Evolutionary conservation across 2,329 filamentous ascomycete species (phyloP), one percentile per base, ranked within the genome.

Genomic region (Xylariaceae sp.): DNA sequence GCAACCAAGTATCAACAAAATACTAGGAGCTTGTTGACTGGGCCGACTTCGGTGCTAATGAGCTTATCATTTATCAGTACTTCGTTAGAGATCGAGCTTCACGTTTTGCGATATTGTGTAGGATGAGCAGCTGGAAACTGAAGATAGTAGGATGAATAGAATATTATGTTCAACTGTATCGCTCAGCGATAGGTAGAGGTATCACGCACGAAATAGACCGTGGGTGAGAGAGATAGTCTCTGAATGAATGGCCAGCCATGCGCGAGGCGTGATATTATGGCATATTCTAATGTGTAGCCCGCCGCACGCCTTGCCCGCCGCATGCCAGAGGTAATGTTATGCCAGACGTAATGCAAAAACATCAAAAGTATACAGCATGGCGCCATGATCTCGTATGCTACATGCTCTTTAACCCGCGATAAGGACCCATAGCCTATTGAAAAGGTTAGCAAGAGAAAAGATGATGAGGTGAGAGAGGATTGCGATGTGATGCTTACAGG

Each of bases 371-470:
- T 66, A 68, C 54, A 66, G 51, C 54, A 51, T 60, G 53, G 47
- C 54, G 56, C 54, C 50, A 44, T 55, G 50, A 34, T 51, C 13
- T 58, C 15, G 48, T 51, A 52, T 52, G 17, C 48, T 48, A 18
- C 11, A 18, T 48, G 37, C 37, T 55, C 17, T 60, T 53, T 67
- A 84, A 55, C 82, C 82, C 53, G 82, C 81, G 63, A 89, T 84
- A 66, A 89, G 78, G 53, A 89, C 86, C 86, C 86, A 89, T 61
- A 89, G 78, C 54, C 81, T 80, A 69, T 15, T 30, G 4, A 11
- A 6, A 59, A 6, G 3, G 45, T 67, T 58, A 67, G 64, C 54
- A 1, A 1, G 23, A 44, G 2, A 39, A 2, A 17, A 1, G 13
- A 42, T n/a, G 17, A 51, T 4, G 50, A 6, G n/a, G 13, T 6